Evolutionary conservation across 345 rosid genomes (phyloP), one percentile per base, ranked within the genome.

Genomic region (Heritiera fomes): DNA sequence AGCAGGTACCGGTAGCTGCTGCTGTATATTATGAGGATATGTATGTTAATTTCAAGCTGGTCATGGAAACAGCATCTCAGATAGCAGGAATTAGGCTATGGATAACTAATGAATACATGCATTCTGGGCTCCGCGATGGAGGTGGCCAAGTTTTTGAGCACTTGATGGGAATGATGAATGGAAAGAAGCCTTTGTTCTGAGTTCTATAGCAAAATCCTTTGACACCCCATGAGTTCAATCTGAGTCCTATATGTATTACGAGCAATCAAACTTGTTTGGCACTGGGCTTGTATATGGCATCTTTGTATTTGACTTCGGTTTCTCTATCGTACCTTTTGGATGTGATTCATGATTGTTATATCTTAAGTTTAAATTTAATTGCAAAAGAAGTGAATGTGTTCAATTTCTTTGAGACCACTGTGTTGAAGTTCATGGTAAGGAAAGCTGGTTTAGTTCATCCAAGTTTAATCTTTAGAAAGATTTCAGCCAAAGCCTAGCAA

Each of bases 41-140:
- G 93, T 96, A 91, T 82, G 97, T 92, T 20, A 94, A 90, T 79
- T 88, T 93, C 87, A 93, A 88, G 89, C 73, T 96, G 82, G 89
- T 86, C 32, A 92, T 68, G 91, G 94, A 93, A 81, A 96, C 97
- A 65, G 95, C 92, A 61, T 82, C 95, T 60, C 83, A 88, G 74
- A 87, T 93, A 43, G 89, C 91, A 2, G 92, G 93, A 47, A 88
- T 92, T 71, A 84, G 99, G 84, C 83, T 88, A 52, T 95, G 98
- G 98, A 77, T 93, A 47, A 91, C 98, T 1, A 95, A 91, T 23
- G 95, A 95, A 86, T 94, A 79, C 83, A 89, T 90, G 99, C 99
- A 96, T 79, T 96, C 98, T 10, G 99, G 98, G 72, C 90, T 93
- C 43, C 93, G 93, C 3, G 99, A 93, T 75, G 89, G 80, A 23